These are phyloP conservation scores for Pisolithus albus DNA, from an alignment of 768 basidiomycete species.

Conservation along the genomic window DNA sequence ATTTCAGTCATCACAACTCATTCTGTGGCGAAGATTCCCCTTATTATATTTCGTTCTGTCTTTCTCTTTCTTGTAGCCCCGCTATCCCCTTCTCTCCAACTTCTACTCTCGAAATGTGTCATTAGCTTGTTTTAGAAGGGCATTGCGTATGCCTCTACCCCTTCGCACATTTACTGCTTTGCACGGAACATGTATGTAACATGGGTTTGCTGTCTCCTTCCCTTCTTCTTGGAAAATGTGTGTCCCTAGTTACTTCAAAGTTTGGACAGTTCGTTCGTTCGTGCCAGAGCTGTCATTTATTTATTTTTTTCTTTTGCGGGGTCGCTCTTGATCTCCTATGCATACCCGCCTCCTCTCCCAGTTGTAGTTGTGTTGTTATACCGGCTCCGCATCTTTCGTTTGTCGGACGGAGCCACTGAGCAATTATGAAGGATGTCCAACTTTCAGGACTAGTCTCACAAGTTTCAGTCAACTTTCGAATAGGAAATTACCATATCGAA, in stretches of 20 bases:
- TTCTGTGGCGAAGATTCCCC: not conserved
- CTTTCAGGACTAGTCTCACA: not conserved
- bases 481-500: constrained; percentile 27
- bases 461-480: constrained; percentile 9
- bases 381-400: no score
- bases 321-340: no score
- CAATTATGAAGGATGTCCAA: no score
- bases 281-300: not conserved
- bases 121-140: not conserved
- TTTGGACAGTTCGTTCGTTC: not conserved
- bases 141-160: not conserved
- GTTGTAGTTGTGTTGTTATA: no score
- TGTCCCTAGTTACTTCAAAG: not conserved
- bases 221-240: not conserved
- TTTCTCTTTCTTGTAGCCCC: not conserved
- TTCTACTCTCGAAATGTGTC: not conserved
- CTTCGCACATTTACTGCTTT: not conserved
- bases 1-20: not conserved
- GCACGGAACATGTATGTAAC: constrained; percentile 3
- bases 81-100: not conserved
- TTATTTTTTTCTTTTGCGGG: not conserved
- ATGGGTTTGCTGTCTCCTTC: not conserved
- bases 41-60: constrained; percentile 1
- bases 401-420: no score
- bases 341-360: no score